These are phyloP conservation scores for Larix sibirica DNA, from an alignment of 83 land plant genomes.

Conservation along the genomic window DNA sequence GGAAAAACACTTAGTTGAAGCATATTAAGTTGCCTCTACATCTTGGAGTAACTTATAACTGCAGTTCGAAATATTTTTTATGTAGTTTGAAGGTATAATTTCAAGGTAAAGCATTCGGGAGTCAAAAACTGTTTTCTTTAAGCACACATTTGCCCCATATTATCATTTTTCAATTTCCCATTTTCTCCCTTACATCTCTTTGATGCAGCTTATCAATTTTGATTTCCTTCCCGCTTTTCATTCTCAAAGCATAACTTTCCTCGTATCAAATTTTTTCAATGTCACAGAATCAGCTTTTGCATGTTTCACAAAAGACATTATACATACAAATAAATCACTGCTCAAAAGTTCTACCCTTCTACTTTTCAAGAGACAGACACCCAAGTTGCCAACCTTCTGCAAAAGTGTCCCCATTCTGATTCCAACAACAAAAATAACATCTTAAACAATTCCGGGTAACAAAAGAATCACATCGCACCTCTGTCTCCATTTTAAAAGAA, in stretches of 20 bases:
- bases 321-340: background rate
- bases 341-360: background rate
- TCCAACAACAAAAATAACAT: background rate
- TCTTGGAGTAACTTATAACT: no score
- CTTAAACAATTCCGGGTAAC: background rate
- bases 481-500: slow-evolving; percentile 93
- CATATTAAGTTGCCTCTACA: no score
- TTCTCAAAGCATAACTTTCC: background rate
- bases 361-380: background rate
- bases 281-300: background rate
- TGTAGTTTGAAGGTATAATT: no score
- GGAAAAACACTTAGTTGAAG: no score
- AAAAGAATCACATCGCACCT: slow-evolving; percentile 51
- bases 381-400: background rate
- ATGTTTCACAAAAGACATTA: background rate
- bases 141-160: background rate
- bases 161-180: background rate
- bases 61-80: no score
- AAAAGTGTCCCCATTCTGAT: background rate
- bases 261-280: no score
- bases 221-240: background rate
- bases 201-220: background rate
- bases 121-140: background rate
- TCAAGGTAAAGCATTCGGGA: background rate
- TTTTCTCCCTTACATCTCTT: background rate